Conservation (phyloP, 177 flowering plant species). For the Tripterygium wilfordii region DNA sequence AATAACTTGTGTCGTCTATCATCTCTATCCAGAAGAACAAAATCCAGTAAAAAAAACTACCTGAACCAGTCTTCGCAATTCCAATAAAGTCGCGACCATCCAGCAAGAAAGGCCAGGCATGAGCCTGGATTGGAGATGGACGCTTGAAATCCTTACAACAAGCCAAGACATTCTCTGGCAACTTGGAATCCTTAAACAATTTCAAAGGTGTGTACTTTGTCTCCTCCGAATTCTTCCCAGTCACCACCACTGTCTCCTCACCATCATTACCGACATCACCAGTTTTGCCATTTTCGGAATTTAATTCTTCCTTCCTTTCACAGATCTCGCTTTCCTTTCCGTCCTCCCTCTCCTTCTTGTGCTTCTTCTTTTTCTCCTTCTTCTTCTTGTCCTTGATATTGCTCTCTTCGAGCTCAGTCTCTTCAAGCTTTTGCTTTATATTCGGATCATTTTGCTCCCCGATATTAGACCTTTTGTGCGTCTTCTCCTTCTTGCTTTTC, state of each 20-base stretch:
- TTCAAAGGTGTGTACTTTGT: slow-evolving; percentile 42
- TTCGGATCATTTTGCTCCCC: slow-evolving; percentile 1
- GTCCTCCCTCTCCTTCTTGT: slow-evolving; percentile 3
- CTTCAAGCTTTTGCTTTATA: slow-evolving; percentile 4
- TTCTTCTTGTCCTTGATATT: slow-evolving; percentile 15
- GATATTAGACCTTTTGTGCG: background rate
- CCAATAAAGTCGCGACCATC: slow-evolving; percentile 73
- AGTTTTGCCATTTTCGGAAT: background rate
- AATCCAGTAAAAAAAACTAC: slow-evolving; percentile 14
- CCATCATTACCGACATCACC: slow-evolving; percentile 8
- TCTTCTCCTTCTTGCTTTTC: slow-evolving; percentile 6
- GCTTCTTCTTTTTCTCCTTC: slow-evolving; percentile 21
- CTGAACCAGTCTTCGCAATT: slow-evolving; percentile 76
- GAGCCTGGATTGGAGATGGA: slow-evolving; percentile 87
- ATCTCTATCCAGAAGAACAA: background rate
- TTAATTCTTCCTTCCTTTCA: background rate
- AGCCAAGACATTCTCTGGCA: slow-evolving; percentile 56
- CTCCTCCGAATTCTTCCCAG: slow-evolving; percentile 42
- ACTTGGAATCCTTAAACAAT: slow-evolving; percentile 43
- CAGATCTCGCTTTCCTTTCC: slow-evolving; percentile 1
- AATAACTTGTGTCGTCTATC: background rate
- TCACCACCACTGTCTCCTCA: slow-evolving; percentile 32
- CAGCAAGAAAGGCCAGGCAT: slow-evolving; percentile 86
- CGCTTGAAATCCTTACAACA: slow-evolving; percentile 68
- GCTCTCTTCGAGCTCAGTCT: background rate